Base-by-base conservation (phyloP, 305 asterid genomes). In the Solanum hybrid region DNA sequence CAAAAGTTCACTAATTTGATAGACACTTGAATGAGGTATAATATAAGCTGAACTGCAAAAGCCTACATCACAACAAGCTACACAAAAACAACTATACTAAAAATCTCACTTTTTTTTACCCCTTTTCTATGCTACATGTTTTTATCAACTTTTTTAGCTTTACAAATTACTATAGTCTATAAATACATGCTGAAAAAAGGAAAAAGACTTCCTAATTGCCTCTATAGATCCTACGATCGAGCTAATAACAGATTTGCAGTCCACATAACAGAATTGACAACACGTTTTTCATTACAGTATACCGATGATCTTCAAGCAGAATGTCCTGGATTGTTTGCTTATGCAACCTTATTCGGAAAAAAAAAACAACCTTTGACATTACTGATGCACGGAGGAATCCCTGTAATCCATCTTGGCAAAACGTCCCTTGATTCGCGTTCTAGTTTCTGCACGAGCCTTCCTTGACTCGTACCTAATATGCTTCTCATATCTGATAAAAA, bases 381-480 rank as follows among this genome's bases (percentile, higher is more conserved):
- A 84, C 77, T 57, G 88, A 85, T 31, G 88, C 41, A 85, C 24
- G 3, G 87, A 39, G 68, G 82, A 4, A 65, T 82, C 86, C 92
- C 93, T 93, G 70, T 20, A 92, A 57, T 92, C 95, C 90, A 90
- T 93, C 96, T 96, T 97, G 31, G 99, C 99, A 87, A 97, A 97
- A 89, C 98, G 98, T 12, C 99, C 99, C 92, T 93, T 96, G 90
- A 97, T 93, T 91, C 99, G 93, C 33, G 91, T 93, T 93, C 99
- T 93, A 90, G 95, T 93, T 91, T 96, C 99, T 83, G 99, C 98
- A 11, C 99, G 95, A 37, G 91, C 97, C 90, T 95, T 97, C 89
- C 99, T 90, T 29, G 99, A 95, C 91, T 96, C 99, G 3, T 97
- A 97, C 90, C 99, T 94, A 15, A 97, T 94, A 78, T 95, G 98